A percentile compares a stretch with the other conserved stretches of the same genome.
These are phyloP conservation scores for Penicillium psychrosexuale DNA, from an alignment of 2,329 filamentous ascomycete species.

Conservation along the genomic window DNA sequence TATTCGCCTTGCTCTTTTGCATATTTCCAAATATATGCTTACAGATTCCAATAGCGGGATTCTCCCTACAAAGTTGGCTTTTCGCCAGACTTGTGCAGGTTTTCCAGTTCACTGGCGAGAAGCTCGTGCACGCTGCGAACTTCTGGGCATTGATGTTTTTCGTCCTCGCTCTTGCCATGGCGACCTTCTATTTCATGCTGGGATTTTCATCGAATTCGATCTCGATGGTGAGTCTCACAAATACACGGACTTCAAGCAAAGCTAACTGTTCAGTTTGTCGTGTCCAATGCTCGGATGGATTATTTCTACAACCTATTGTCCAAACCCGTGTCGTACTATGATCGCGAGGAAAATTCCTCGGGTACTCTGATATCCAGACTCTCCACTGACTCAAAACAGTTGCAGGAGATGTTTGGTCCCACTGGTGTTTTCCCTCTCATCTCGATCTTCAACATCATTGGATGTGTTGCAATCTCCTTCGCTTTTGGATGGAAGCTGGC, in stretches of 20 bases:
- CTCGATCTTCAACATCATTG: conserved; percentile 63
- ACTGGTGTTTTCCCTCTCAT: conserved; percentile 54
- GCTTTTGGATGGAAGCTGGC: conserved; percentile 74
- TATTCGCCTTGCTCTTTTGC: background rate
- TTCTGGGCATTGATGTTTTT: conserved; percentile 59
- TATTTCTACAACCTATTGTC: conserved; percentile 35
- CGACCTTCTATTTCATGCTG: conserved; percentile 45
- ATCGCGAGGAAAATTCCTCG: conserved; percentile 47
- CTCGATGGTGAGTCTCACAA: conserved; percentile 39
- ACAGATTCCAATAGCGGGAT: conserved; percentile 20
- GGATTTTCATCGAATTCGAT: conserved; percentile 48
- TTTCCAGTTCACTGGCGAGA: conserved; percentile 44
- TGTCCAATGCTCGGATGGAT: conserved; percentile 38
- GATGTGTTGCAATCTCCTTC: conserved; percentile 65
- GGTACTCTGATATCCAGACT: conserved; percentile 49
- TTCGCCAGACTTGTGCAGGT: conserved; percentile 50
- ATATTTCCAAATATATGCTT: background rate
- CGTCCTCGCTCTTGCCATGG: conserved; percentile 50
- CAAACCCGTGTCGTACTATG: conserved; percentile 45
- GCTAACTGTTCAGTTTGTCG: conserved; percentile 26
- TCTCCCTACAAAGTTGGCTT: conserved; percentile 41
- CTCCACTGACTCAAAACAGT: conserved; percentile 49
- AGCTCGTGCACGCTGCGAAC: conserved; percentile 43
- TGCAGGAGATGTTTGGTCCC: conserved; percentile 51
- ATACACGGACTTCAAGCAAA: conserved; percentile 3